These are phyloP conservation scores for Xylaria sp. DNA, from an alignment of 2,329 filamentous ascomycete genomes.

Conservation along the genomic window DNA sequence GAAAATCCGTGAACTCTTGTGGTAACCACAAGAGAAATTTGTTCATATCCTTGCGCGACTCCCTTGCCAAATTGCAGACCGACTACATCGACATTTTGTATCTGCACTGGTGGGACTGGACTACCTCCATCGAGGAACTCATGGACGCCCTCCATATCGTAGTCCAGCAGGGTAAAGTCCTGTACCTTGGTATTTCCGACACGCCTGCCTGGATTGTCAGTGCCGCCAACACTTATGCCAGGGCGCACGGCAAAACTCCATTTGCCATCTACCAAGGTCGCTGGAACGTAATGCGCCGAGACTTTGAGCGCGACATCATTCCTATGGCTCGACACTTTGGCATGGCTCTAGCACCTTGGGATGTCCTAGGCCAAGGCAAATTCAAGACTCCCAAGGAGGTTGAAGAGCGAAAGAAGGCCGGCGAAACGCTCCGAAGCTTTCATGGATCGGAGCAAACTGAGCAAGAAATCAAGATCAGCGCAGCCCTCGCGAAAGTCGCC, in stretches of 20 bases:
- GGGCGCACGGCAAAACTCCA: constrained; percentile 50
- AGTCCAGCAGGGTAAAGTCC: constrained; percentile 54
- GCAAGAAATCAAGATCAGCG: constrained; percentile 62
- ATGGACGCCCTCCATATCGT: constrained; percentile 56
- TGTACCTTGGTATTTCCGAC: constrained; percentile 56
- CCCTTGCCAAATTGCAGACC: constrained; percentile 68
- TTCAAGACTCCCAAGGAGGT: constrained; percentile 54
- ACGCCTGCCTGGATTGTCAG: constrained; percentile 55
- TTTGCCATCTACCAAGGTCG: constrained; percentile 55
- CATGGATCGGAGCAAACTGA: constrained; percentile 53
- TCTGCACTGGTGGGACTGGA: constrained; percentile 58
- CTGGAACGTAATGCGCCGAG: constrained; percentile 51
- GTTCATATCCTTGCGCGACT: constrained; percentile 61
- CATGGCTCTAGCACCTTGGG: constrained; percentile 69
- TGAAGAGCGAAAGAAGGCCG: constrained; percentile 47
- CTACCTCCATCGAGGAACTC: constrained; percentile 55
- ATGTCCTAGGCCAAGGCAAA: constrained; percentile 61
- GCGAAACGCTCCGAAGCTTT: constrained; percentile 52
- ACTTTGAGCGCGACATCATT: constrained; percentile 56
- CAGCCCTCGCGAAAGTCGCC: constrained; percentile 69
- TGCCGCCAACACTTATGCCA: constrained; percentile 54
- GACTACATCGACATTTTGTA: constrained; percentile 63
- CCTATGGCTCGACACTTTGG: constrained; percentile 55
- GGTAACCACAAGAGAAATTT: constrained; percentile 71
- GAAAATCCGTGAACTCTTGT: constrained; percentile 55